Conservation (phyloP, 371 early-diverging fungal genomes). For the Mortierella sp. region DNA sequence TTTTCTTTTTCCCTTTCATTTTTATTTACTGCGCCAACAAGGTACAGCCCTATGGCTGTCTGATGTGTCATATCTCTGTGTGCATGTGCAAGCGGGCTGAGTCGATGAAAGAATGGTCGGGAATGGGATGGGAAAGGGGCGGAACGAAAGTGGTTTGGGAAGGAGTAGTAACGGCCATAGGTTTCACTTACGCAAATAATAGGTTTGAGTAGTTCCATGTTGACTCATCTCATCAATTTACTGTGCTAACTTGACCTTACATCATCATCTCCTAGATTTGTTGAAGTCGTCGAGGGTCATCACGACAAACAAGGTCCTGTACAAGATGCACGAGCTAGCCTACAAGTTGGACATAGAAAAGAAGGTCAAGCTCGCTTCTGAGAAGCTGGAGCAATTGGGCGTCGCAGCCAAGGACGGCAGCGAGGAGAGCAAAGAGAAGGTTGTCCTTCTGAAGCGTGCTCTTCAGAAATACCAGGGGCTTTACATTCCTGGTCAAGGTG, state of each 20-base stretch:
- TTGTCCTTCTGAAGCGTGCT: conserved; percentile 79
- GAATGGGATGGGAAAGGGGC: not conserved
- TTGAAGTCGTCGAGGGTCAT: conserved; percentile 78
- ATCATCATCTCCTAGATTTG: conserved; percentile 58
- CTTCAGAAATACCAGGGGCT: conserved; percentile 85
- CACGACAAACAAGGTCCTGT: conserved; percentile 85
- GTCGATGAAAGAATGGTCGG: no score
- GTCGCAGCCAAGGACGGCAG: conserved; percentile 56
- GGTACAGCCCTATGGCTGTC: no score
- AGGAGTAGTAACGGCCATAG: not conserved
- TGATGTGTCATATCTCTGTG: no score
- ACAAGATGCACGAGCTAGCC: conserved; percentile 83
- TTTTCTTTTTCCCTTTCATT: no score
- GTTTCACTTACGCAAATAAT: not conserved
- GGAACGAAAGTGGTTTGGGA: not conserved
- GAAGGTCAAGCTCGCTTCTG: conserved; percentile 78
- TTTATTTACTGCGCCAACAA: no score
- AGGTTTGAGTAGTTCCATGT: conserved; percentile 1
- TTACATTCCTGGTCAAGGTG: conserved; percentile 62
- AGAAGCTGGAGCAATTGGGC: conserved; percentile 63
- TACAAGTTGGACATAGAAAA: conserved; percentile 90
- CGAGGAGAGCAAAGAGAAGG: conserved; percentile 80
- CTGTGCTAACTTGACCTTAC: conserved; percentile 1
- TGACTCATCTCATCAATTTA: not conserved
- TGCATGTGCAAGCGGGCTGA: no score